Conservation (phyloP, 139 green algal species). For the Coccomyxa sp. region DNA sequence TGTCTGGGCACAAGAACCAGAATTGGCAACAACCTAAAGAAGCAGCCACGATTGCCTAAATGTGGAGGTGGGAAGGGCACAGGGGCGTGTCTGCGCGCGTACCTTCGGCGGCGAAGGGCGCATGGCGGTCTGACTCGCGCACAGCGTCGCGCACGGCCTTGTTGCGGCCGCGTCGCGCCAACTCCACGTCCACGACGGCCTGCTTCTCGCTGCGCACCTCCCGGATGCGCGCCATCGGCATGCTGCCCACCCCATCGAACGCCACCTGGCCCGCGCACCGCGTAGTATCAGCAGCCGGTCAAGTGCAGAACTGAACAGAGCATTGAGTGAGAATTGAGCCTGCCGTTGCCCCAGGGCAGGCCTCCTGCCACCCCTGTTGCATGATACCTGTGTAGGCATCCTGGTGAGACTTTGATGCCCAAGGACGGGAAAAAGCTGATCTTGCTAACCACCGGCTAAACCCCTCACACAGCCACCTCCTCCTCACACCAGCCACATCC, state of each 20-base stretch:
- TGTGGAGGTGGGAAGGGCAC: not conserved
- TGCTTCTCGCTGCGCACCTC: conserved; percentile 44
- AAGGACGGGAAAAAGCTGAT: too few relatives aligned
- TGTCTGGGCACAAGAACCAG: not conserved
- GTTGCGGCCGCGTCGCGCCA: conserved; percentile 7
- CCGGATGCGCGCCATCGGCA: conserved; percentile 72
- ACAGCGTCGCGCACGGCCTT: not conserved
- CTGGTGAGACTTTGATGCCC: too few relatives aligned
- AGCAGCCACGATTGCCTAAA: not conserved
- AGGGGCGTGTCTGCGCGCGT: not conserved
- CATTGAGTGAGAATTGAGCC: too few relatives aligned
- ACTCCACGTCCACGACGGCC: conserved; percentile 37
- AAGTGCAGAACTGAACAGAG: too few relatives aligned
- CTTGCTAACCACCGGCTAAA: too few relatives aligned
- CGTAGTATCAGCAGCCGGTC: too few relatives aligned
- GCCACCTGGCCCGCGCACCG: conserved; percentile 26
- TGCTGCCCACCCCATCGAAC: conserved; percentile 61
- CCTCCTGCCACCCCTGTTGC: too few relatives aligned
- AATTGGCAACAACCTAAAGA: too few relatives aligned
- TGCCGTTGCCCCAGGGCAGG: too few relatives aligned
- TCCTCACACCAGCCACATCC: too few relatives aligned
- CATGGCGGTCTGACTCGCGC: not conserved
- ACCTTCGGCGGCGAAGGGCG: not conserved
- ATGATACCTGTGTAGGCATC: too few relatives aligned
- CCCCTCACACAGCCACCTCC: too few relatives aligned